Base-by-base conservation (phyloP, 345 rosid genomes). In the Pugionium cornutum region DNA sequence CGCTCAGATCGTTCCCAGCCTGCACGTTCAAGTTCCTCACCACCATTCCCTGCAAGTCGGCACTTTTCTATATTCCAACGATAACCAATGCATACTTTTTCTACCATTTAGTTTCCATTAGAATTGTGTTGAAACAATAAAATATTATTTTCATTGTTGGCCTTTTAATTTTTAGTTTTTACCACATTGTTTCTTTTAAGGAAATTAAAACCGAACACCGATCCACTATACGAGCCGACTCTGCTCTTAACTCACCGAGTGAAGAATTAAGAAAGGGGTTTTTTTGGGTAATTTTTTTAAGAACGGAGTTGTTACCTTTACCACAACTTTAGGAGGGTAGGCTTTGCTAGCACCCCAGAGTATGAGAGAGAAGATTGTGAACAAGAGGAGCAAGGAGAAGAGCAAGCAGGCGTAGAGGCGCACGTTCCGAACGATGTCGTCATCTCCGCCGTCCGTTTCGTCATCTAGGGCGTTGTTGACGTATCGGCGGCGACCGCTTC, bases 281-380 rank as follows among this genome's bases (percentile, higher is more conserved):
- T 18, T 18, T 18, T 18, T 18, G 18, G 18, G 18, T 18, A 18
- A 18, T 18, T 18, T 18, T 18, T 18, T 18, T 18, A 18, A 18
- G 18, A 18, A 18, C 18, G 18, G 26, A 46, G 25, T n/a, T 9
- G 50, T 26, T 41, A 6, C 98, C 97, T 86, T 78, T 2, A 92
- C 88, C 31, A 64, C 11, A 73, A 92, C 67, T 76, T 83, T 67
- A 29, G 98, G 98, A 66, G 57, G 65, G 85, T 89, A 89, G 9
- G 85, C 52, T 74, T 82, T 88, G 83, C 96, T 85, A 27, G 88
- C 83, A 33, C 88, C 96, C 96, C 97, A 92, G 33, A 92, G 62
- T 43, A 89, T 85, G 75, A 92, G 74, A 53, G 85, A 86, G 75
- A 92, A 92, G 11, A 62, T 18, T 1, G 88, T 66, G 53, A 92